Evolutionary conservation across 768 basidiomycete genomes (phyloP), one percentile per base, ranked within the genome.

Genomic region (Tephrocybe rancida): DNA sequence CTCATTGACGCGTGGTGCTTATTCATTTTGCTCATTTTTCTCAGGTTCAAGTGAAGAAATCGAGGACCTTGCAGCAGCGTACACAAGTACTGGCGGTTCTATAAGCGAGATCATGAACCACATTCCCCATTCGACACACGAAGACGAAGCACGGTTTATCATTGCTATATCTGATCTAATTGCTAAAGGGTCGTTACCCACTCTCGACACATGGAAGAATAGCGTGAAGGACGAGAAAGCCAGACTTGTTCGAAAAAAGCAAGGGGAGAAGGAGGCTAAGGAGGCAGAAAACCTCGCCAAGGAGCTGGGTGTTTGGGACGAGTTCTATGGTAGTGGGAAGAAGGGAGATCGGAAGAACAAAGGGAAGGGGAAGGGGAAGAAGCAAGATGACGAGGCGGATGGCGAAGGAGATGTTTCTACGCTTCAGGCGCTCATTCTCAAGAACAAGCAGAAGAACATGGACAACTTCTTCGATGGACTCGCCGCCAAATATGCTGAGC

Each of bases 231-330:
- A 98, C 65, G 84, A 89, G 69, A 92, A 91, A 70, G 86, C 86
- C 4, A 84, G 79, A 59, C 79, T 87, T 58, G 81, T 85, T 18
- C 80, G 95, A 39, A 81, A 79, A 73, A 92, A 89, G 68, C 81
- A 83, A 61, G 82, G 85, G 1, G 77, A 85, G 56, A 88, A 86
- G 67, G 94, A 95, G 67, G 92, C 91, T 1, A 73, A 74, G 50
- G 92, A 96, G 61, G 95, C 95, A 3, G 95, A 92, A 68, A 76
- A 81, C 18, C 72, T 87, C 37, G 95, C 95, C 5, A 91, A 85
- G 60, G 91, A 92, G 57, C 71, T 98, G 14, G 95, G 94, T 2
- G 90, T 97, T 9, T 95, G 93, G 92, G 94, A 97, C 51, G 92
- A 94, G 61, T 94, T 94, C 62, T 93, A 90, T 64, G 91, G 89